Base-by-base conservation (phyloP, 345 rosid species). In the Camelina sativa region DNA sequence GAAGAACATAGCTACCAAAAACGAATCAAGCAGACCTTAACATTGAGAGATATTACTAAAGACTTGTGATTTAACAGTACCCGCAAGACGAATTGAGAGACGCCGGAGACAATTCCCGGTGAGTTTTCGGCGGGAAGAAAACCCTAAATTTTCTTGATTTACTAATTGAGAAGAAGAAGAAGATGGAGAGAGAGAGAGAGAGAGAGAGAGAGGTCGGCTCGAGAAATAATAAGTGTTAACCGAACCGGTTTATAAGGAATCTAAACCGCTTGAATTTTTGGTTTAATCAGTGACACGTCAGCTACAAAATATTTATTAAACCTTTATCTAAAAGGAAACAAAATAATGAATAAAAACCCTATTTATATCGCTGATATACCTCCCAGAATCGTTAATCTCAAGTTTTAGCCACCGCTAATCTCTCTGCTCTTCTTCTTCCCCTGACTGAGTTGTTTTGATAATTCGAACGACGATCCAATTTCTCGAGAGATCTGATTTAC, bases 121-220 rank as follows among this genome's bases (percentile, higher is more conserved):
- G 37, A 34, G 37, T 34, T 7, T 28, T 34, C 62, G 60, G 78
- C 73, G 61, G 53, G 73, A 76, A 22, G 28, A 17, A 22, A 69
- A 67, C 65, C 80, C 79, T 69, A 62, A 25, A 57, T 23, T 57
- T 23, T 65, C 34, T 40, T n/a, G 54, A 38, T 58, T 34, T 0
- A 19, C 16, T 6, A 58, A 13, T 4, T 38, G 67, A 38, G 59
- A 54, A 48, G 20, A 16, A 17, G 69, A 51, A 13, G 0, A 1
- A 10, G 19, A 23, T 3, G 3, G 25, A 23, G 25, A 7, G n/a
- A 13, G 2, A 17, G 69, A 50, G 17, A 0, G 1, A 10, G 19
- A 25, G 28, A 25, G 28, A 25, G 25, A 25, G 28, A 25, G 28
- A 25, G 28, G 28, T 25, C 28, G 28, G 4, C 43, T 5, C 10